Conservation (phyloP, 2,329 filamentous ascomycete species). For the Penicillium sp. region DNA sequence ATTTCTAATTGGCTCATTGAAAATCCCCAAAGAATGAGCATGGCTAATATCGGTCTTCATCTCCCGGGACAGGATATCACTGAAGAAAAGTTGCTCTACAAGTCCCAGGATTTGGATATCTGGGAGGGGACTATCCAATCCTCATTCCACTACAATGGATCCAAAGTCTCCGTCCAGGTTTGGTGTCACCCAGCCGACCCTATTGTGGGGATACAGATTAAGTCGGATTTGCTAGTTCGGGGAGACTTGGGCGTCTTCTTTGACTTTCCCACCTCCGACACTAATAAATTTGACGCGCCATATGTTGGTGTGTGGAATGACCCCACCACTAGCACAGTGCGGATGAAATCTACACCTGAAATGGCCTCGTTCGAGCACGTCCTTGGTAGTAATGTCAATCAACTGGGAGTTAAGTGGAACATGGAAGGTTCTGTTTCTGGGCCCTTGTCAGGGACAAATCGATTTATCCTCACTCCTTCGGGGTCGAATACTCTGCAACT, state of each 20-base stretch:
- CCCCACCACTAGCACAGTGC: conserved; percentile 33
- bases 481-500: not conserved
- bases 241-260: conserved; percentile 50
- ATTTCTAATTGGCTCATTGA: conserved; percentile 56
- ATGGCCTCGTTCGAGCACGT: conserved; percentile 3
- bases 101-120: conserved; percentile 3
- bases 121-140: conserved; percentile 3
- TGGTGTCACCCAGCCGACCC: conserved; percentile 1
- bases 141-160: conserved; percentile 1
- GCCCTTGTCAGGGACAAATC: not conserved
- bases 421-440: not conserved
- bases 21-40: conserved; percentile 55
- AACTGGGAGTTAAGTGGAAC: not conserved
- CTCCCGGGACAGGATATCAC: conserved; percentile 43
- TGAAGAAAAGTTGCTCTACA: conserved; percentile 37
- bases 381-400: conserved; percentile 1
- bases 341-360: not conserved
- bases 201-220: conserved; percentile 2
- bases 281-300: conserved; percentile 56
- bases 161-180: conserved; percentile 3
- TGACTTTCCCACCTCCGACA: conserved; percentile 52
- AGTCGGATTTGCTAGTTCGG: conserved; percentile 45
- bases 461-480: not conserved
- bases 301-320: conserved; percentile 55
- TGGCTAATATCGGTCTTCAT: conserved; percentile 50